Base-by-base conservation (phyloP, 495 filamentous ascomycete genomes). In the Penicillium antarcticum region DNA sequence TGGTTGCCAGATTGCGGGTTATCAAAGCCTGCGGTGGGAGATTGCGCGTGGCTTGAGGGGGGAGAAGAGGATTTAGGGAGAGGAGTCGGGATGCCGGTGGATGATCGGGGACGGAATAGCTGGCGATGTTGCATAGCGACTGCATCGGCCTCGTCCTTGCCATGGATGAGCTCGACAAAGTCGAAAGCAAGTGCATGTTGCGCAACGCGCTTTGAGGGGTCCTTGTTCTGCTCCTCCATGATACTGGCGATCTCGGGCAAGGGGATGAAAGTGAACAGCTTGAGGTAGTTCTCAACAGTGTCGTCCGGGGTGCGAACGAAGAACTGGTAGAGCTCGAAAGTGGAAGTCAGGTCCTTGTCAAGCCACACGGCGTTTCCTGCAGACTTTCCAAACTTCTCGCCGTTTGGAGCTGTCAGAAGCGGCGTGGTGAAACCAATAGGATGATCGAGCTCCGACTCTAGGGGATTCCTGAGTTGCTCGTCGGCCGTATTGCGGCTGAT, bases 351-450 rank as follows among this genome's bases (percentile, higher is more conserved):
- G 55, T 83, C 83, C 45, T 71, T 77, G 66, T 96, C 90, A 2
- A 99, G 81, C 94, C 94, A 97, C 17, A 99, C 71, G 2, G 95
- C 92, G 65, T 97, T 97, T 12, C 91, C 92, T 14, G 91, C 87
- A 46, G 87, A 95, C 68, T 99, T 99, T 14, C 94, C 94, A 62
- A 97, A 91, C 69, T 99, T 99, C 60, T 80, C 82, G 3, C 95
- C 95, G 2, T 84, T 81, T 2, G 90, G 73, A 8, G 89, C 89
- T 1, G 91, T 96, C 36, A 99, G 74, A 1, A 99, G 78, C 0
- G 94, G 95, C 2, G 89, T 88, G 0, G 94, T 97, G 45, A 97
- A 83, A 2, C 94, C 94, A 53, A 88, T 85, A 0, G 91, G 88
- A 24, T 69, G 71, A 38, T 77, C 67, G 9, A 70, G 2, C 23